Evolutionary conservation across 192 early-diverging fungal species (phyloP), one percentile per base, ranked within the genome.

Genomic region (Backusella tarrabulga): DNA sequence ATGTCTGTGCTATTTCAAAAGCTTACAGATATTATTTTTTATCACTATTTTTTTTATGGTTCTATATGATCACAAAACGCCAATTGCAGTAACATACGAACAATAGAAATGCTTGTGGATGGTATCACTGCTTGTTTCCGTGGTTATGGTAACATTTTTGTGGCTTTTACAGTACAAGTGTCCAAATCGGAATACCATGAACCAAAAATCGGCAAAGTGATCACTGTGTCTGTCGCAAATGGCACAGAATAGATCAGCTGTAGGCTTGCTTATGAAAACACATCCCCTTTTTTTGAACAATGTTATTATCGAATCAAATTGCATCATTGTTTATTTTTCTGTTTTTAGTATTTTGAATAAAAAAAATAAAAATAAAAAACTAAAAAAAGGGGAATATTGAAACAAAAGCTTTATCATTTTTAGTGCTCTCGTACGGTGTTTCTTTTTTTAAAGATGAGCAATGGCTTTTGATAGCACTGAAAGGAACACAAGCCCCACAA

Each of bases 181-280:
- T 7, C 7, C 46, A 50, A 19, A 50, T 17, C 6, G 46, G 15
- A n/a, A 50, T 19, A 50, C 3, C 17, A n/a, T 50, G 17, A 50
- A n/a, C 46, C 19, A 50, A 44, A 44, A 44, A 19, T 50, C 15
- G 19, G 46, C 19, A 50, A 15, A n/a, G 19, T 50, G 21, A n/a
- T 0, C 19, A 7, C 46, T 7, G 56, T 29, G 90, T 44, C 84
- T 84, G 56, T 83, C 88, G 34, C 84, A 86, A 42, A 86, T 67
- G 26, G 79, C 77, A 68, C 83, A 84, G 17, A 80, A 60, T 36
- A 46, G 34, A 40, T 80, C 23, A 26, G 77, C 75, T 35, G 66
- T 77, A 5, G 56, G 68, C 23, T 75, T 72, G 68, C 76, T 79
- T n/a, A 50, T n/a, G 17, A 6, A n/a, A 50, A 50, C 17, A 50